Base-by-base conservation (phyloP, 768 basidiomycete genomes). In the Leccinum broughii region DNA sequence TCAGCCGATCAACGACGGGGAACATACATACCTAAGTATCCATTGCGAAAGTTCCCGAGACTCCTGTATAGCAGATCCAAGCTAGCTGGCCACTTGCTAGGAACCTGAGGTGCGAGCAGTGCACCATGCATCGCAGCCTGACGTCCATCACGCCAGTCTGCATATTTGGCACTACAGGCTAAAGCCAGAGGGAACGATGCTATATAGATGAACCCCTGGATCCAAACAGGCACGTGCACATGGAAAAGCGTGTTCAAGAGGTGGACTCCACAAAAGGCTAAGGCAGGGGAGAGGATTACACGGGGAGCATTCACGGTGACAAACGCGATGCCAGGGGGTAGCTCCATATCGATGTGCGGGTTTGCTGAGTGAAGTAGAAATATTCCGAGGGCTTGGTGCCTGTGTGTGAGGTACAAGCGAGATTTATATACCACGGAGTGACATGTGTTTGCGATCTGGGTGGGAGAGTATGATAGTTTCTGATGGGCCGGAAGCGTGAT, bases 41-140 rank as follows among this genome's bases (percentile, higher is more conserved):
- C 74, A 10, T 55, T 30, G 4, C 66, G 65, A 35, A 71, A 64
- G 41, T 69, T 70, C 14, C 58, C 58, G n/a, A 77, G 0, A 17
- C 61, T 62, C 4, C 56, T 56, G 15, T 64, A 28, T 1, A 80
- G 58, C 17, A 75, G 49, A 44, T 78, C 76, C 6, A 82, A 37
- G 35, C 76, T 75, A 28, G 75, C 76, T 3, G 76, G 76, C 75
- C 72, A 76, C 44, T 62, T 70, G 57, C 72, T 75, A 3, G 66
- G 58, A 20, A 78, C 72, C 24, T 24, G 57, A 6, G 78, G 78
- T 4, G 78, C 69, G 14, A 75, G 52, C 17, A 72, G 59, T 6
- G 77, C 77, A 7, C 75, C 74, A 34, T 57, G 60, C 15, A 52
- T 24, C 5, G 51, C 56, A 46, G 67, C 67, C 17, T 61, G 60